phyloP scores from a whole-genome alignment of 2,329 filamentous ascomycete species.

The Biscogniauxia mediterranea region DNA sequence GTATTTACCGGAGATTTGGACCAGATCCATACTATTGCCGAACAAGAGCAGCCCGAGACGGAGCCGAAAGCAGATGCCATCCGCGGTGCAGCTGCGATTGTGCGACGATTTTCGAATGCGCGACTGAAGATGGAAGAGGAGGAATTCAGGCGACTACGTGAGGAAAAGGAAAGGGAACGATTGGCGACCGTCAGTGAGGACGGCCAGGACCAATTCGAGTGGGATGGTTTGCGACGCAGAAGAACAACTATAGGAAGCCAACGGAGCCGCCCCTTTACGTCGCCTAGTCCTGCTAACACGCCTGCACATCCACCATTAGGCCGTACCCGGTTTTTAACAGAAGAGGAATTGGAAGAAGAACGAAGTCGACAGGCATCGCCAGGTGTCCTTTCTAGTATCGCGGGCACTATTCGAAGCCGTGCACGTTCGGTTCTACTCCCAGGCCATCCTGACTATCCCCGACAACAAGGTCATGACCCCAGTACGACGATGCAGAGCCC shows the following conservation, averaged over 20 bases:
- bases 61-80: constrained; percentile 97
- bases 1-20: constrained; percentile 92
- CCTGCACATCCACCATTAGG: constrained; percentile 72
- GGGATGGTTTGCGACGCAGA: constrained; percentile 83
- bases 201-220: constrained; percentile 70
- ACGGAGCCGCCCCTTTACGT: constrained; percentile 36
- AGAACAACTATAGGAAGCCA: constrained; percentile 51
- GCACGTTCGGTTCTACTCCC: constrained; percentile 41
- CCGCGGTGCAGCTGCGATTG: constrained; percentile 82
- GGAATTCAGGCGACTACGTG: constrained; percentile 74
- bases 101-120: constrained; percentile 75
- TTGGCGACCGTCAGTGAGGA: constrained; percentile 77
- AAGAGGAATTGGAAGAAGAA: constrained; percentile 58
- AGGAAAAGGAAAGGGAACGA: constrained; percentile 70
- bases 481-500: constrained; percentile 46
- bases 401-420: constrained; percentile 53
- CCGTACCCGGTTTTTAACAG: constrained; percentile 78
- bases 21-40: constrained; percentile 91
- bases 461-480: constrained; percentile 34
- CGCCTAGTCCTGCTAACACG: constrained; percentile 34
- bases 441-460: constrained; percentile 39
- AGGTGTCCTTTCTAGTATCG: constrained; percentile 52
- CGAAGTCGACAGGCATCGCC: constrained; percentile 47
- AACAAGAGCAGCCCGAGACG: constrained; percentile 92
- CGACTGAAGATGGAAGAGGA: constrained; percentile 76